Conservation (phyloP, 192 early-diverging fungal genomes). For the Coemansia sp. region DNA sequence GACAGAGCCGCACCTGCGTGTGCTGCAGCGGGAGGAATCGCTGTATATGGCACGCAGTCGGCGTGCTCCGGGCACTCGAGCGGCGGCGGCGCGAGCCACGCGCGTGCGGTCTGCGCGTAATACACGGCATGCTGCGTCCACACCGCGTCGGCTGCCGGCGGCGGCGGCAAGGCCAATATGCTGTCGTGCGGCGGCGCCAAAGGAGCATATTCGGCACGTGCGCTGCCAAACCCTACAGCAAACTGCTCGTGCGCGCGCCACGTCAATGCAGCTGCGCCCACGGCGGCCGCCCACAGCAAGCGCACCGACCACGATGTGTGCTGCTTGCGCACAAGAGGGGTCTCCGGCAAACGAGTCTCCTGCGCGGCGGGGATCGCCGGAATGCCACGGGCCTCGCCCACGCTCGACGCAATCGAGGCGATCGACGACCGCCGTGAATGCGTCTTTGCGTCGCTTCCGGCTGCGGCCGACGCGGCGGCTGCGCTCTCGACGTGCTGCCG, state of each 20-base stretch:
- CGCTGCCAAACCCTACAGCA: slow-evolving; percentile 37
- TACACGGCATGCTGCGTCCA: slow-evolving; percentile 21
- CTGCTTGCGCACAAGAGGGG: neutral
- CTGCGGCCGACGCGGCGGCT: slow-evolving; percentile 2
- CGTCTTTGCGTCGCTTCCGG: slow-evolving; percentile 1
- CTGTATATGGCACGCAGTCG: slow-evolving; percentile 32
- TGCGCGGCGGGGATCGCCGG: slow-evolving; percentile 19
- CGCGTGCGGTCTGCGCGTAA: slow-evolving; percentile 17
- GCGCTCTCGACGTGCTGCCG: slow-evolving; percentile 30
- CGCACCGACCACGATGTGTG: slow-evolving; percentile 20
- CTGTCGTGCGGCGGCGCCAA: slow-evolving; percentile 21
- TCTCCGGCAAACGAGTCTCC: neutral
- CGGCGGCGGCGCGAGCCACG: slow-evolving; percentile 23
- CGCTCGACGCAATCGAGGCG: slow-evolving; percentile 36
- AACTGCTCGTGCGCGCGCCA: slow-evolving; percentile 46
- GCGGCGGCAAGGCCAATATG: slow-evolving; percentile 13
- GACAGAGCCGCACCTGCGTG: neutral
- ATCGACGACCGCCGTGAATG: slow-evolving; percentile 49
- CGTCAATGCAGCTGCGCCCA: slow-evolving; percentile 11
- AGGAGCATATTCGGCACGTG: slow-evolving; percentile 27
- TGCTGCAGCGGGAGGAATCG: slow-evolving; percentile 15
- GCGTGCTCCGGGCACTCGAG: slow-evolving; percentile 50
- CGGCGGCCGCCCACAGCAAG: slow-evolving; percentile 11
- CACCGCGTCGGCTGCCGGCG: neutral
- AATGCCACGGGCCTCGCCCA: slow-evolving; percentile 42